phyloP scores from a whole-genome alignment of 2,329 filamentous ascomycete species.

The Scolecobasidium constrictum region DNA sequence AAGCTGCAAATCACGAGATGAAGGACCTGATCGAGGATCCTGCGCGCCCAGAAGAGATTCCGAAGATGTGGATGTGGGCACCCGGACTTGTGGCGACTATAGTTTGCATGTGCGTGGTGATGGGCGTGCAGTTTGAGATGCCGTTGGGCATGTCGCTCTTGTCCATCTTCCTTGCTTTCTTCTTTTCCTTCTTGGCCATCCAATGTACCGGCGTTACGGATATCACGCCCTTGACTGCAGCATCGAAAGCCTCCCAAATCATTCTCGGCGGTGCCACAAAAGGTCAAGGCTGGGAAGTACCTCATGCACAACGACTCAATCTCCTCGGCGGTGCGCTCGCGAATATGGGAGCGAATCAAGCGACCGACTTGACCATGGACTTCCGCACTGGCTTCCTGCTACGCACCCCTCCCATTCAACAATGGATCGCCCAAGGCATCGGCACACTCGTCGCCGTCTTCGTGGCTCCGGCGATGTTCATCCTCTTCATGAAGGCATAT shows the following conservation, averaged over 20 bases:
- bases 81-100: constrained; percentile 36
- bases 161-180: constrained; percentile 45
- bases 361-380: constrained; percentile 46
- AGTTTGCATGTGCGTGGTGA: constrained; percentile 40
- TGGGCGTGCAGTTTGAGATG: constrained; percentile 45
- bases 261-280: constrained; percentile 55
- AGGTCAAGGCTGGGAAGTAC: constrained; percentile 37
- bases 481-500: constrained; percentile 57
- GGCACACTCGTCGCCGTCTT: constrained; percentile 55
- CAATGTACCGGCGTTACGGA: constrained; percentile 50
- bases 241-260: constrained; percentile 58
- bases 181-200: constrained; percentile 52
- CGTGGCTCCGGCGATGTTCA: constrained; percentile 55
- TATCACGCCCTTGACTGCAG: constrained; percentile 54
- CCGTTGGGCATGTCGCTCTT: constrained; percentile 46
- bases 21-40: constrained; percentile 39
- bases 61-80: constrained; percentile 44
- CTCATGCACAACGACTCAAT: constrained; percentile 52
- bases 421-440: constrained; percentile 55
- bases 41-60: constrained; percentile 34
- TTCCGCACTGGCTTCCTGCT: constrained; percentile 60
- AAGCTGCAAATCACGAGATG: constrained; percentile 26
- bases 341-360: constrained; percentile 31
- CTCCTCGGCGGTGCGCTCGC: constrained; percentile 47
- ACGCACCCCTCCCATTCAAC: constrained; percentile 51